A percentile compares a stretch with the other conserved stretches of the same genome.
phyloP scores from a whole-genome alignment of 1,284 basidiomycete genomes.

The Sphaerobolus stellatus region DNA sequence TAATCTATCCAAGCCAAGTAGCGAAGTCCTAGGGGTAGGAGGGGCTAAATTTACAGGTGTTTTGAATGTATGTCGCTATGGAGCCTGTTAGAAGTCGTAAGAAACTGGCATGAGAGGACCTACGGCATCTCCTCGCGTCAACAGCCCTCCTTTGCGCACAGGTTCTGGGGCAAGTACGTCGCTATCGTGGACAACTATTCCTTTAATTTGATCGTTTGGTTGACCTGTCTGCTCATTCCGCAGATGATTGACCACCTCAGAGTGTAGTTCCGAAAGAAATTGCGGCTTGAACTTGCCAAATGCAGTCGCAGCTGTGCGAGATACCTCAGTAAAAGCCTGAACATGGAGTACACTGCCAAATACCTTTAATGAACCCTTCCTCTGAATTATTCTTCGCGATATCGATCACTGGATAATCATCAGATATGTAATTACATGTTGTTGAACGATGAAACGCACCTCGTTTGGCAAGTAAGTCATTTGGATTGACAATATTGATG shows the following conservation, averaged over 20 bases:
- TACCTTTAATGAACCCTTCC: slow-evolving; percentile 64
- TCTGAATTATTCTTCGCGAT: slow-evolving; percentile 71
- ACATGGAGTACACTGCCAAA: neutral
- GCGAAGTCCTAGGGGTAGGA: slow-evolving; percentile 68
- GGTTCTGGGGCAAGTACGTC: slow-evolving; percentile 83
- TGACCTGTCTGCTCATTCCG: slow-evolving; percentile 61
- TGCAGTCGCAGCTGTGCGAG: slow-evolving; percentile 61
- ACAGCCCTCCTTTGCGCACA: slow-evolving; percentile 64
- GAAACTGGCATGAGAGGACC: slow-evolving; percentile 23
- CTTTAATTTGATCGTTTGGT: slow-evolving; percentile 57
- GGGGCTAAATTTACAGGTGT: slow-evolving; percentile 72
- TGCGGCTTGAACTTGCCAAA: slow-evolving; percentile 85
- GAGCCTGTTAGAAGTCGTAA: slow-evolving; percentile 5
- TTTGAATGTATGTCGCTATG: slow-evolving; percentile 74
- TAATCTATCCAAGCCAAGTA: slow-evolving; percentile 83
- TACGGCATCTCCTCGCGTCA: slow-evolving; percentile 68
- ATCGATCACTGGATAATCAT: slow-evolving; percentile 53
- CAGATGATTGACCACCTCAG: slow-evolving; percentile 59
- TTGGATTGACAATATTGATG: slow-evolving; percentile 78
- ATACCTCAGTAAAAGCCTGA: slow-evolving; percentile 14
- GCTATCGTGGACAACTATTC: slow-evolving; percentile 76
- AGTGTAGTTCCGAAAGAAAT: slow-evolving; percentile 57
- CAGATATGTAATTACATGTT: neutral
- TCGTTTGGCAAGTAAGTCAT: slow-evolving; percentile 75
- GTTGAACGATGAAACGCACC: neutral